Evolutionary conservation across 163 green algal species (phyloP).

Genomic region (Scenedesmus sp.): DNA sequence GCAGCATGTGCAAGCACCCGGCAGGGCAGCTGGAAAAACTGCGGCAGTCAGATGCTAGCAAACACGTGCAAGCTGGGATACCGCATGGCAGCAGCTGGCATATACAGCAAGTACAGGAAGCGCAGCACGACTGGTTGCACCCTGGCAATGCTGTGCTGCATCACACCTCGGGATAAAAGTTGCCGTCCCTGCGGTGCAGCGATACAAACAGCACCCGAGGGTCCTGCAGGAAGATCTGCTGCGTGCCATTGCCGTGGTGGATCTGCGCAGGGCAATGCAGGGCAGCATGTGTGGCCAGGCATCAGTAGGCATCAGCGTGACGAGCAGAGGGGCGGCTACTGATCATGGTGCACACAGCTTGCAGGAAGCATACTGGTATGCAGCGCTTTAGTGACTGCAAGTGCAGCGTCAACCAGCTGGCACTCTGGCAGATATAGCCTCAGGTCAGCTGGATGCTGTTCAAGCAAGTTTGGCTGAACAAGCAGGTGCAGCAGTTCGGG

Average conservation of each 20-base stretch:
- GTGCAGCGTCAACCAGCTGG: too few relatives aligned
- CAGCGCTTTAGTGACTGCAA: too few relatives aligned
- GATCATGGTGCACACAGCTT: too few relatives aligned
- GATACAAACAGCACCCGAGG: constrained; percentile 88
- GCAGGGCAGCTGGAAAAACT: too few relatives aligned
- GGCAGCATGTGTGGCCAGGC: background rate
- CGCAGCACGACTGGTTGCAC: too few relatives aligned
- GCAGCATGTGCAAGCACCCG: too few relatives aligned
- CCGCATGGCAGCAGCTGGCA: background rate
- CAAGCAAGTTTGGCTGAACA: background rate
- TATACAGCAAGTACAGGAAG: background rate
- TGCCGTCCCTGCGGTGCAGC: constrained; percentile 83
- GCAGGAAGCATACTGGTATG: too few relatives aligned
- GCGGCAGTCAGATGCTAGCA: background rate
- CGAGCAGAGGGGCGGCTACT: too few relatives aligned
- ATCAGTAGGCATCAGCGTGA: background rate
- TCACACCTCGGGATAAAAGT: constrained; percentile 61
- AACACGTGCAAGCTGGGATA: too few relatives aligned
- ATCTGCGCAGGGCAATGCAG: constrained; percentile 35
- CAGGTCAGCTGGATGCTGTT: too few relatives aligned
- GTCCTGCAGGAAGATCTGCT: constrained; percentile 88
- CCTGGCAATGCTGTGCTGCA: too few relatives aligned
- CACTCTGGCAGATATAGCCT: too few relatives aligned
- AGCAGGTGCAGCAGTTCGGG: background rate
- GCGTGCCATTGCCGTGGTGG: constrained; percentile 93